A percentile compares a stretch with the other conserved stretches of the same genome.
Evolutionary conservation across 73 alveolate species (phyloP).

Genomic region (Diophrys appendiculata): DNA sequence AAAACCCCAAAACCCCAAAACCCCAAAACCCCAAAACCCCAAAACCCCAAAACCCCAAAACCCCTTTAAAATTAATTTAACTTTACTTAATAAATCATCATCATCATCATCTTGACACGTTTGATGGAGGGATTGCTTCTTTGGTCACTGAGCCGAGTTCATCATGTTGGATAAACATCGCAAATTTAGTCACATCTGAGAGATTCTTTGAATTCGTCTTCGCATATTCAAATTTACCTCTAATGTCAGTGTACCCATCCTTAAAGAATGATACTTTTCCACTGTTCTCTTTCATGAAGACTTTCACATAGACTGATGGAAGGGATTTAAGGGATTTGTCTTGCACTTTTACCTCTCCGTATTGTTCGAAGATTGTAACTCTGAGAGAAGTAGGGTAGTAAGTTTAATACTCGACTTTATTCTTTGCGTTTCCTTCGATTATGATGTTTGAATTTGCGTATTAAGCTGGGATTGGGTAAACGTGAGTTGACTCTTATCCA

Average conservation of each 20-base stretch:
- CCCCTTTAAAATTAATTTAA: too few species aligned
- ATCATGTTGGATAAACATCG: slow-evolving; percentile 79
- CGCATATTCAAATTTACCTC: slow-evolving; percentile 73
- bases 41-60: too few species aligned
- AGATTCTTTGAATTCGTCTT: slow-evolving; percentile 62
- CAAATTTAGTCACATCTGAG: slow-evolving; percentile 74
- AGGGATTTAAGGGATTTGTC: slow-evolving; percentile 68
- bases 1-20: too few species aligned
- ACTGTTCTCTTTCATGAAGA: slow-evolving; percentile 68
- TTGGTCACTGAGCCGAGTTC: slow-evolving; percentile 80
- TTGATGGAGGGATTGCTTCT: slow-evolving; percentile 81
- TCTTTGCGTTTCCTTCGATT: slow-evolving; percentile 71
- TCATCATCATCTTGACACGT: slow-evolving; percentile 20
- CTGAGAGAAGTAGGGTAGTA: slow-evolving; percentile 76
- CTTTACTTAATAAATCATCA: too few species aligned
- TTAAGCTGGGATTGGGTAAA: slow-evolving; percentile 72
- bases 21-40: too few species aligned
- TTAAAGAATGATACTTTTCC: slow-evolving; percentile 73
- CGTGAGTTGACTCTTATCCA: slow-evolving; percentile 11
- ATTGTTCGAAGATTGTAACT: slow-evolving; percentile 69
- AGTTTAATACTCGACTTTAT: slow-evolving; percentile 65
- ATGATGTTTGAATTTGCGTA: slow-evolving; percentile 69
- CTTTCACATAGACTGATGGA: slow-evolving; percentile 86
- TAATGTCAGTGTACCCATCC: slow-evolving; percentile 96
- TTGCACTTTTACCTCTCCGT: slow-evolving; percentile 85